These are phyloP conservation scores for Nothophytophthora sp. DNA, from an alignment of 352 stramenopile species.

Conservation along the genomic window DNA sequence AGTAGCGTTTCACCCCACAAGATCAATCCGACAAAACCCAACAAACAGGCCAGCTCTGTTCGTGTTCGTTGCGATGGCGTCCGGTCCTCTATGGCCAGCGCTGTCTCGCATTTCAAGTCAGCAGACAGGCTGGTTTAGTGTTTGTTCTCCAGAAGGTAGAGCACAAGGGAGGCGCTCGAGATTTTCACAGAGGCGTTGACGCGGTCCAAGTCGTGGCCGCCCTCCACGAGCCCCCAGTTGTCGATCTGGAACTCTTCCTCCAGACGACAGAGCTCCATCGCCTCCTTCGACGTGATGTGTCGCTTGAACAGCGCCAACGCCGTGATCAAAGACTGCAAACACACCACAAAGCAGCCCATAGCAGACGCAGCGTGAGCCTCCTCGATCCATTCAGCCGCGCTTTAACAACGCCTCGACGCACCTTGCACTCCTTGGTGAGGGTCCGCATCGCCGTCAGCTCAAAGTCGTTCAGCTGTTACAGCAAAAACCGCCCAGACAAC, in stretches of 20 bases:
- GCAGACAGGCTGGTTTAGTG: no score
- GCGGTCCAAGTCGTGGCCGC: constrained; percentile 87
- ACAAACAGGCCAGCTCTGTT: background rate
- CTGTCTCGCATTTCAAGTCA: no score
- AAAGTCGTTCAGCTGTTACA: constrained; percentile 59
- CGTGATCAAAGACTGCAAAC: constrained; percentile 73
- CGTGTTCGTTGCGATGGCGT: no score
- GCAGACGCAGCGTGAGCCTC: constrained; percentile 1
- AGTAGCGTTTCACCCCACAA: background rate
- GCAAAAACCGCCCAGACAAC: background rate
- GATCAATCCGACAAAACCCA: background rate
- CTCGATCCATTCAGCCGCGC: background rate
- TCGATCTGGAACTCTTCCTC: constrained; percentile 91
- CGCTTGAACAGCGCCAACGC: constrained; percentile 82
- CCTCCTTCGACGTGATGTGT: constrained; percentile 84
- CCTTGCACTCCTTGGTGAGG: constrained; percentile 88
- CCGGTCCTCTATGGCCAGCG: background rate
- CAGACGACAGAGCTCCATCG: constrained; percentile 80
- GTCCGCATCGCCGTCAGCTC: constrained; percentile 75
- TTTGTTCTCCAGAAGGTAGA: constrained; percentile 82
- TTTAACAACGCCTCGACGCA: constrained; percentile 15
- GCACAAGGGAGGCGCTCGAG: constrained; percentile 82
- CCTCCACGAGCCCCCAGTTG: constrained; percentile 88
- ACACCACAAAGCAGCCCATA: constrained; percentile 5
- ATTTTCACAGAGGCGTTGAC: constrained; percentile 86